phyloP scores from a whole-genome alignment of 2,329 filamentous ascomycete species.

The Juglanconis sp. region DNA sequence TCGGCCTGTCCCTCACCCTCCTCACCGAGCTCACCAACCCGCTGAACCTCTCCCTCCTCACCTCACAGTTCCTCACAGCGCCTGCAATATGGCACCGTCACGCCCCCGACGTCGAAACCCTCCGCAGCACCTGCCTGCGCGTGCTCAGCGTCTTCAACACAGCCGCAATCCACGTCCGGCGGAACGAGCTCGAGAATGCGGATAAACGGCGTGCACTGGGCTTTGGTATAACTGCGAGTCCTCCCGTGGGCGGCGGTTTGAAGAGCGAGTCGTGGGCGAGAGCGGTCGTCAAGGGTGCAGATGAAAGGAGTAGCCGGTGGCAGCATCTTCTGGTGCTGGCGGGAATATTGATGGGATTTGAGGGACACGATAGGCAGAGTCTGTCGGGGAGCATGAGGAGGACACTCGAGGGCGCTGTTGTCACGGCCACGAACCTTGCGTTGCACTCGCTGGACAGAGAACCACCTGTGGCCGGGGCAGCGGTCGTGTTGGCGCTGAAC shows the following conservation, averaged over 20 bases:
- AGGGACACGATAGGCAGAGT: conserved; percentile 59
- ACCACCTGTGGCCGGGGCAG: conserved; percentile 37
- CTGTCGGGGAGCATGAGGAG: conserved; percentile 61
- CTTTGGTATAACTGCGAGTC: conserved; percentile 17
- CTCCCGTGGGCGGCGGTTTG: conserved; percentile 39
- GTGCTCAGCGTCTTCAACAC: conserved; percentile 71
- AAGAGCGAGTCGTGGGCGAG: conserved; percentile 52
- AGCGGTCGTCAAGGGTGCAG: conserved; percentile 55
- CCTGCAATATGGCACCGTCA: conserved; percentile 65
- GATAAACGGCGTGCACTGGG: conserved; percentile 5
- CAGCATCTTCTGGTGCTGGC: conserved; percentile 79
- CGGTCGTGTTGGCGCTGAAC: conserved; percentile 69
- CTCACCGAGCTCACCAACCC: conserved; percentile 70
- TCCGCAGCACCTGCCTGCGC: conserved; percentile 57
- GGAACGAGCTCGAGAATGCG: conserved; percentile 42
- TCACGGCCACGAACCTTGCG: conserved; percentile 73
- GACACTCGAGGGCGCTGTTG: conserved; percentile 70
- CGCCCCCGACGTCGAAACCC: conserved; percentile 53
- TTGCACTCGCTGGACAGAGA: conserved; percentile 47
- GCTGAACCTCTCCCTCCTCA: conserved; percentile 69
- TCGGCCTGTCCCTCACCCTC: conserved; percentile 65
- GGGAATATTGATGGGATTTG: conserved; percentile 75
- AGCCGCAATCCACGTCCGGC: conserved; percentile 54
- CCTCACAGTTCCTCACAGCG: conserved; percentile 67
- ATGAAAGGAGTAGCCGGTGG: conserved; percentile 66